Evolutionary conservation across 2,329 filamentous ascomycete species (phyloP), one percentile per base, ranked within the genome.

Genomic region (Colletotrichum tofieldiae): DNA sequence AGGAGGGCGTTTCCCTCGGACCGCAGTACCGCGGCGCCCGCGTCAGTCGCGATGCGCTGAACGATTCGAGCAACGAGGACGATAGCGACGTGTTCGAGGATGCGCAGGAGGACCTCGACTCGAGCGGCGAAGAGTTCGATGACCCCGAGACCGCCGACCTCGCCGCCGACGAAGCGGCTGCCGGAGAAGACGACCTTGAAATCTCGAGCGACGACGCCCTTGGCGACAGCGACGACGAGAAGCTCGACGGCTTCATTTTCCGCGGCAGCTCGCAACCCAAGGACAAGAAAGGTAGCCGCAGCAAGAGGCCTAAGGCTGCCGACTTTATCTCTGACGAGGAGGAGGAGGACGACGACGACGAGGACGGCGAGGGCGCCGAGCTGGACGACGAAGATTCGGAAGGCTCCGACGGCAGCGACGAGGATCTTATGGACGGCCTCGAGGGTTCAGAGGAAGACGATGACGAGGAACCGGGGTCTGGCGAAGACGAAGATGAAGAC

Each of bases 141-240:
- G 87, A 92, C 75, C 89, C 89, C 0, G 88, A 91, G 18, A 81
- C 82, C 2, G 86, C 85, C 0, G 85, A 92, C 71, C 81, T 91
- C 12, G 86, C 87, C 59, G 82, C 83, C 51, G 89, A 91, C 64
- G 83, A 86, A 5, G 82, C 80, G 2, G 64, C 66, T 5, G 77
- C 80, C 58, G 84, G 84, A n/a, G 84, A 85, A 68, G 88, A 89
- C 54, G 90, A 91, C 71, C 82, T 80, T 37, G 90, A 92, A 75
- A 92, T 92, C 69, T 86, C 89, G 60, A 92, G 90, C 77, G 90
- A 92, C 68, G 83, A 88, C 45, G 96, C 94, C 0, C 92, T 98
- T 78, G 93, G 91, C 3, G 91, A 93, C 66, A 96, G 94, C 75
- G 96, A 98, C 77, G 92, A 94, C 75, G 94, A 97, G 80, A 89